Base-by-base conservation (phyloP, 352 stramenopile genomes). In the Pythium aquatile region DNA sequence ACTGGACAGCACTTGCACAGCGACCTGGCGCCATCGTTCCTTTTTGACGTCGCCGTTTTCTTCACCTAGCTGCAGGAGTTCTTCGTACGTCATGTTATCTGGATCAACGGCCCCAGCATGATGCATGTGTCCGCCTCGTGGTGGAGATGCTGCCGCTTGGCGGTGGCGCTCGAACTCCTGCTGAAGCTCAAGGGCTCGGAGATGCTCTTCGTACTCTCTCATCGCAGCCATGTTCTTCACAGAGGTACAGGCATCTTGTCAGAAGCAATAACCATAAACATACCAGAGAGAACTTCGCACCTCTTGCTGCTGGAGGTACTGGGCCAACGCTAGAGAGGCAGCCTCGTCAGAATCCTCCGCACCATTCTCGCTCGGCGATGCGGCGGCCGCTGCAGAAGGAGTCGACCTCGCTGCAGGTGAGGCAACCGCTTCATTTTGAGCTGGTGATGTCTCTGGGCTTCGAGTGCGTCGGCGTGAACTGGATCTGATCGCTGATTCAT, bases 61-160 rank as follows among this genome's bases (percentile, higher is more conserved):
- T 42, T 93, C 84, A 28, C 83, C 84, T 4, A 93, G 72, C 29
- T 82, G 70, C 39, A 93, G 42, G 4, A 93, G 68, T 58, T 91
- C 80, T 61, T 93, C 84, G 71, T 93, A 93, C 10, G 76, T 86
- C 84, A 93, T 93, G 63, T 79, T 87, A 53, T 91, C 84, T 1
- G 83, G 81, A 56, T 91, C 84, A n/a, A 93, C 72, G 49, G 17
- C 61, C 9, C 28, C 55, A 40, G 28, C 35, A 49, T 68, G 49
- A 4, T 57, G 35, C 14, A 39, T 48, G 20, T 14, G 13, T 54
- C 24, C 33, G 37, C 24, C 53, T 51, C 74, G 59, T 54, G 64
- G 26, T 52, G 55, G n/a, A 37, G 42, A 55, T 56, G 70, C 55
- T 37, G 61, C 53, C 26, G 62, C 40, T 20, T 67, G 37, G n/a